Evolutionary conservation across 2,329 filamentous ascomycete species (phyloP), one percentile per base, ranked within the genome.

Genomic region (Colletotrichum sidae): DNA sequence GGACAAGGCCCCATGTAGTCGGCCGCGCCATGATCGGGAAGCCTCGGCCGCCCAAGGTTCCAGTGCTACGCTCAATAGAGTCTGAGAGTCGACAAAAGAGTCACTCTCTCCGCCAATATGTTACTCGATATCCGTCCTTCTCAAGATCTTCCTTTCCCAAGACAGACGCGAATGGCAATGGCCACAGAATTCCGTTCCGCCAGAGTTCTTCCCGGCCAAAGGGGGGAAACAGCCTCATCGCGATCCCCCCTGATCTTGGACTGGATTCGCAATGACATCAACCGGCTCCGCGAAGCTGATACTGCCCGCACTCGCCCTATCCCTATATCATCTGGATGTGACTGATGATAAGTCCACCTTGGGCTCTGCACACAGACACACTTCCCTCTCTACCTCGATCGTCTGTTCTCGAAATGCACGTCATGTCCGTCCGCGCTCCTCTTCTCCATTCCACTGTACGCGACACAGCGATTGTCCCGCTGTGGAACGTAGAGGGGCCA

Each of bases 361-460:
- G 6, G 13, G 38, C 17, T n/a, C n/a, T 12, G 45, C 11, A 33
- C 45, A 49, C 45, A 8, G 41, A 17, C 51, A 13, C 33, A 10
- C n/a, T 6, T 39, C 42, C 37, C 10, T 12, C 35, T 12, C 12
- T 13, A 41, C 41, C 37, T 11, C 25, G 15, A n/a, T 46, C 12
- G 33, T n/a, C 56, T 41, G 39, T 42, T 47, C 49, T 41, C 42
- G 15, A 25, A 1, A 46, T 57, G 45, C 44, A 17, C 45, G 41
- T 50, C 60, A 45, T 60, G 37, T 51, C 56, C 45, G 56, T 39
- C 61, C 61, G 34, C 61, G 56, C 47, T 39, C 52, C 47, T 39
- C 52, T 52, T 58, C 44, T 45, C 37, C 62, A 65, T 65, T 65
- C 62, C 62, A 62, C 52, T 62, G 51, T 60, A 57, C 62, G 62